phyloP scores from a whole-genome alignment of 306 rosid genomes.

The Vigna radiata region DNA sequence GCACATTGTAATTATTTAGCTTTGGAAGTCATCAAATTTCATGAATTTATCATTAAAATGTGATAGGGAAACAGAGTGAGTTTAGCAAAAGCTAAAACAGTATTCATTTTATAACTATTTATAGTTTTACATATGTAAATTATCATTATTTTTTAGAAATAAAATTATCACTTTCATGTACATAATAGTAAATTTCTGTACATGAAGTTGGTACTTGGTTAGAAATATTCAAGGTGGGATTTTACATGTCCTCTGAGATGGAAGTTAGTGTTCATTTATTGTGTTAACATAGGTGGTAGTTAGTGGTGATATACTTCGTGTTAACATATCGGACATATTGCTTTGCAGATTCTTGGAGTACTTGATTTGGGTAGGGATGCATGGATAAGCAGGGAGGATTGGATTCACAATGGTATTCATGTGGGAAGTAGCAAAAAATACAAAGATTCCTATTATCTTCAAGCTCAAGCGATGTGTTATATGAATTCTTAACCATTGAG shows the following conservation, averaged over 20 bases:
- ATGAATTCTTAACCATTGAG: constrained; percentile 60
- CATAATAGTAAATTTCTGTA: not conserved
- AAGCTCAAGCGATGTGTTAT: constrained; percentile 96
- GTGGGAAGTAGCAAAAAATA: constrained; percentile 77
- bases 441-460: constrained; percentile 90
- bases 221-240: not conserved
- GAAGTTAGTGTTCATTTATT: not conserved
- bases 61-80: not conserved
- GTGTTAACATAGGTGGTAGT: not conserved
- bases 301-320: not conserved
- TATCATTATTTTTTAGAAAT: not conserved
- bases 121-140: not conserved
- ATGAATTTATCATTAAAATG: not conserved
- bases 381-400: constrained; percentile 86
- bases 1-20: not conserved
- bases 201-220: not conserved
- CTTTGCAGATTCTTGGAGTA: constrained; percentile 79
- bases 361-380: constrained; percentile 90
- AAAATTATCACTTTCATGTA: not conserved
- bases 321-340: not conserved
- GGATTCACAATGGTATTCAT: constrained; percentile 80
- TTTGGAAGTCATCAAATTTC: not conserved
- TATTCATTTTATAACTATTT: not conserved
- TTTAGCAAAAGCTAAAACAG: not conserved
- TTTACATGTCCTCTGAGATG: not conserved